A percentile compares a stretch with the other conserved stretches of the same genome.
These are phyloP conservation scores for Priceomyces haplophilus DNA, from an alignment of 805 yeast species.

Conservation along the genomic window DNA sequence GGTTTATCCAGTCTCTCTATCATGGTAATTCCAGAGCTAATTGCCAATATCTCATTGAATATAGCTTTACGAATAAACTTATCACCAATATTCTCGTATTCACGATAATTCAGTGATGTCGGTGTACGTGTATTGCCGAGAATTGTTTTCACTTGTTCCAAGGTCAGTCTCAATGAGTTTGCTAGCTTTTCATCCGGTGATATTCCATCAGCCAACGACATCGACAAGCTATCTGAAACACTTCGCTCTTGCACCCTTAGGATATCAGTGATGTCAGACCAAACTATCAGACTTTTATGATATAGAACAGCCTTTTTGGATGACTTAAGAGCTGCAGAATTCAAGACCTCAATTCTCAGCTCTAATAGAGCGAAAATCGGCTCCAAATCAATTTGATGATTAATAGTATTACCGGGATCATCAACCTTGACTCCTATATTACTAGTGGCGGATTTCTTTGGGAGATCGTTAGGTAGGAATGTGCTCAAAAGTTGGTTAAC, in stretches of 20 bases:
- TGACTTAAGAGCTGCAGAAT: slow-evolving; percentile 20
- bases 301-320: slow-evolving; percentile 25
- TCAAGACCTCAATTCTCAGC: slow-evolving; percentile 26
- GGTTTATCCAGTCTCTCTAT: slow-evolving; percentile 8
- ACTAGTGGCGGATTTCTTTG: slow-evolving; percentile 2
- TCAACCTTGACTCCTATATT: slow-evolving; percentile 18
- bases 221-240: slow-evolving; percentile 16
- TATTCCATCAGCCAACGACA: slow-evolving; percentile 6
- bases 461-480: slow-evolving; percentile 1
- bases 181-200: slow-evolving; percentile 8
- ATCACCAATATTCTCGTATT: background rate
- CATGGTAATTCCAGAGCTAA: slow-evolving; percentile 13
- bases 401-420: slow-evolving; percentile 33
- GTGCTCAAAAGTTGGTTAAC: slow-evolving; percentile 11
- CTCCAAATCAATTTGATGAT: slow-evolving; percentile 29
- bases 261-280: slow-evolving; percentile 25
- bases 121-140: too few species aligned
- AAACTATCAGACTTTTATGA: slow-evolving; percentile 24
- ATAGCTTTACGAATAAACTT: slow-evolving; percentile 9
- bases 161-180: slow-evolving; percentile 4
- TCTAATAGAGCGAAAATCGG: slow-evolving; percentile 31
- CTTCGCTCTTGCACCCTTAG: slow-evolving; percentile 26
- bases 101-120: too few species aligned
- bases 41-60: slow-evolving; percentile 22
- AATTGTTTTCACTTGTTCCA: slow-evolving; percentile 1